Conservation (phyloP, 2,329 filamentous ascomycete species). For the Venturia nashicola region DNA sequence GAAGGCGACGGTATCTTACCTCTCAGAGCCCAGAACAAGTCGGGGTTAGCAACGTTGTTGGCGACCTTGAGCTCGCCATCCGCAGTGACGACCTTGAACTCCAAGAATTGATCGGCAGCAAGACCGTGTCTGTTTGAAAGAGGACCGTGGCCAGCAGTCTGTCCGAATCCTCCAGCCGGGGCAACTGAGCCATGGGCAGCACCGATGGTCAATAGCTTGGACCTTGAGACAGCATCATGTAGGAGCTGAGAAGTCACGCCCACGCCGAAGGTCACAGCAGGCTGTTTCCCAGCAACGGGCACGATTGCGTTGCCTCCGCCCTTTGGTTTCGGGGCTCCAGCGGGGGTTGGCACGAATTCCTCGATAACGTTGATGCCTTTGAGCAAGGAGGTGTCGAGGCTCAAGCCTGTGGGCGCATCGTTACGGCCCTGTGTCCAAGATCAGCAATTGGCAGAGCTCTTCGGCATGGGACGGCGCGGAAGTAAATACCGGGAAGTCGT, state of each 20-base stretch:
- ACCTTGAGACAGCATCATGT: neutral
- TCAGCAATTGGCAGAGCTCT: neutral
- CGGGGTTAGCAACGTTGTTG: conserved; percentile 21
- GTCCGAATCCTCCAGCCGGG: conserved; percentile 5
- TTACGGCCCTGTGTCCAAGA: neutral
- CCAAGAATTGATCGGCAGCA: conserved; percentile 21
- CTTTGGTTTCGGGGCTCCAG: neutral
- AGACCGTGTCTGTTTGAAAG: conserved; percentile 12
- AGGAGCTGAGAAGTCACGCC: neutral
- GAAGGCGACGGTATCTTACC: neutral
- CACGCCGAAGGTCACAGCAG: conserved; percentile 6
- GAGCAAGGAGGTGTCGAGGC: neutral
- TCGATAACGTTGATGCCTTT: conserved; percentile 1
- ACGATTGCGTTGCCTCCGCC: neutral
- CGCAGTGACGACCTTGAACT: conserved; percentile 23
- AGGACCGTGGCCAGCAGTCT: neutral
- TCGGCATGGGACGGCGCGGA: neutral
- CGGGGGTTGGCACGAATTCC: neutral
- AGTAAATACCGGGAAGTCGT: conserved; percentile 7
- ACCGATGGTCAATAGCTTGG: conserved; percentile 6
- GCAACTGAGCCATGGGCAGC: neutral
- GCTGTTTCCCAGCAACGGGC: neutral
- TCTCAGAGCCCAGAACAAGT: conserved; percentile 10
- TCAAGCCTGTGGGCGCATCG: neutral
- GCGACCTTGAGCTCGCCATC: conserved; percentile 24